Conservation (phyloP, 169 alveolate species). For the Babesia caballi region DNA sequence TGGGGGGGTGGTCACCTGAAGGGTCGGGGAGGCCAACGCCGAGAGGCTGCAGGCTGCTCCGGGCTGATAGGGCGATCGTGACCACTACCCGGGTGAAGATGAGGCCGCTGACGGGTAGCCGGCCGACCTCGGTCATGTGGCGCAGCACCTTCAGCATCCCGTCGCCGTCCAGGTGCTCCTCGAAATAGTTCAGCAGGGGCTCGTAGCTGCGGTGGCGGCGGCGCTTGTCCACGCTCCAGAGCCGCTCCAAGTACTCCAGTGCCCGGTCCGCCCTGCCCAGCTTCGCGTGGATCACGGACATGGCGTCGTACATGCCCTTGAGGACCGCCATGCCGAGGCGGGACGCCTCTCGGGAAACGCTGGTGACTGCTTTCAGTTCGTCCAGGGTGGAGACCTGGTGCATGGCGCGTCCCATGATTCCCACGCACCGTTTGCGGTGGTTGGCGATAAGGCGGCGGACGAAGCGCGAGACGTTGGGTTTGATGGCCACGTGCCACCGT, state of each 20-base stretch:
- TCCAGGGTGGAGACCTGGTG: slow-evolving; percentile 25
- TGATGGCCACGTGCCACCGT: slow-evolving; percentile 19
- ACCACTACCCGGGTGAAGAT: slow-evolving; percentile 10
- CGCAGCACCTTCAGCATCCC: slow-evolving; percentile 27
- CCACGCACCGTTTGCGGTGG: slow-evolving; percentile 25
- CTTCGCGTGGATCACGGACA: slow-evolving; percentile 24
- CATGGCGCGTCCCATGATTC: slow-evolving; percentile 31
- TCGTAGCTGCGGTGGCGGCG: slow-evolving; percentile 38
- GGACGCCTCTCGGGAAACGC: slow-evolving; percentile 19
- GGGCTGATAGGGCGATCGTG: neutral
- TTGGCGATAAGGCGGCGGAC: neutral
- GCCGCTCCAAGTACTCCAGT: slow-evolving; percentile 22
- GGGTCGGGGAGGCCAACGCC: neutral
- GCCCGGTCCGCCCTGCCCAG: slow-evolving; percentile 6
- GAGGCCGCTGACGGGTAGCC: slow-evolving; percentile 14
- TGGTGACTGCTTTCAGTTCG: slow-evolving; percentile 2
- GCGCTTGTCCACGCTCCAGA: slow-evolving; percentile 19
- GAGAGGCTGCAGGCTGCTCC: neutral
- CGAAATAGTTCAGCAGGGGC: slow-evolving; percentile 7
- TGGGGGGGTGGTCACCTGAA: neutral
- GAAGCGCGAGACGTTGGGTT: slow-evolving; percentile 6
- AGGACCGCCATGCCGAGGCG: slow-evolving; percentile 18
- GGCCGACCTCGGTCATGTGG: slow-evolving; percentile 12
- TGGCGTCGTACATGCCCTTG: slow-evolving; percentile 31
- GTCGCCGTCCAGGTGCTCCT: slow-evolving; percentile 17